These are phyloP conservation scores for Capsella bursapastoris DNA, from an alignment of 345 rosid genomes.

Conservation along the genomic window DNA sequence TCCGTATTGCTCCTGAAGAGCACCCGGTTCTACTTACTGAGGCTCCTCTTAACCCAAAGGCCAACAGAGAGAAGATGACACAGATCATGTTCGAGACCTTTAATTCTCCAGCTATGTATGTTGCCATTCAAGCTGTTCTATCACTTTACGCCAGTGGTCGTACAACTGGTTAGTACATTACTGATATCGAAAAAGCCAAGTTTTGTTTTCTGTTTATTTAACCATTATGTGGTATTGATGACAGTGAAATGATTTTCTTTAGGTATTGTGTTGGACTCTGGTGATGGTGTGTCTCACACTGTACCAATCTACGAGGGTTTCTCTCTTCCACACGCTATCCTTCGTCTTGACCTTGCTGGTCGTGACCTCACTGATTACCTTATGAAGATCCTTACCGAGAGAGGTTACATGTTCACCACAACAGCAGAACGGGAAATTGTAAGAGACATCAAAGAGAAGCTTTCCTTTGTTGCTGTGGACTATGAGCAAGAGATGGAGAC, in stretches of 20 bases:
- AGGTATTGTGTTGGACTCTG: slow-evolving; percentile 63
- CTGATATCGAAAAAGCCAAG: not conserved
- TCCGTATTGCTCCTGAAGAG: slow-evolving; percentile 58
- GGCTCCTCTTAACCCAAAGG: slow-evolving; percentile 60
- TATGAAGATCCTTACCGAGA: slow-evolving; percentile 55
- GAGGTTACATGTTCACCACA: slow-evolving; percentile 69
- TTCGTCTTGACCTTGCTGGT: slow-evolving; percentile 59
- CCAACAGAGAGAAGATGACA: slow-evolving; percentile 58
- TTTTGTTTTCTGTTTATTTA: not conserved
- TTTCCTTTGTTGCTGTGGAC: slow-evolving; percentile 79
- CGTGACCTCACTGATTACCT: slow-evolving; percentile 56
- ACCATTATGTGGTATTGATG: not conserved
- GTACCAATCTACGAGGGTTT: slow-evolving; percentile 71
- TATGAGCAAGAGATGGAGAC: slow-evolving; percentile 86
- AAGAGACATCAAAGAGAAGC: slow-evolving; percentile 88
- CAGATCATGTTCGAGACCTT: slow-evolving; percentile 59
- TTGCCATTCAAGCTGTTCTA: slow-evolving; percentile 56
- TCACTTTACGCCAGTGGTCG: slow-evolving; percentile 64
- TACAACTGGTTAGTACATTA: slow-evolving; percentile 51
- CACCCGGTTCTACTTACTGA: slow-evolving; percentile 59
- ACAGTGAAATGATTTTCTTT: not conserved
- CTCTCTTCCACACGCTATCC: slow-evolving; percentile 63
- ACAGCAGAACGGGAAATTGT: slow-evolving; percentile 90
- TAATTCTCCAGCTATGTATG: slow-evolving; percentile 55
- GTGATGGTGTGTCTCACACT: slow-evolving; percentile 58